Base-by-base conservation (phyloP, 306 rosid species). In the Trichosanthes cucumerina region DNA sequence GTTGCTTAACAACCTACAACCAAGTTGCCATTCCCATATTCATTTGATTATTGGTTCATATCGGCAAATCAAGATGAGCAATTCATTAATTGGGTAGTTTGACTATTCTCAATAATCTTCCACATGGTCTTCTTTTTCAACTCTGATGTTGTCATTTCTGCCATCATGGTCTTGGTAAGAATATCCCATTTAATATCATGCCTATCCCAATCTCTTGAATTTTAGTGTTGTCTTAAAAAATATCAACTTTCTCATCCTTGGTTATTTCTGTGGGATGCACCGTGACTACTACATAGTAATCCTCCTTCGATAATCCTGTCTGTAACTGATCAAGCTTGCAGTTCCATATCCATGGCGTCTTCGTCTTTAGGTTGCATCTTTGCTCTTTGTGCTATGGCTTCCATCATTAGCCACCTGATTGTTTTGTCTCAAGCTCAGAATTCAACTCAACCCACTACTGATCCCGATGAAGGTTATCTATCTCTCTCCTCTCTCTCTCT, bases 401-500 rank as follows among this genome's bases (percentile, higher is more conserved):
- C 63, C 85, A 33, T 80, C 71, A 56, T 76, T 34, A 76, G 26
- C 76, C 63, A 31, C 81, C 81, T 83, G 24, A 39, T 84, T 41
- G 50, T 53, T 41, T 7, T 79, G 15, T 73, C 82, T 50, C 56
- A 64, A 68, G 90, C 87, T 56, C 86, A 80, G 80, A 84, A 80
- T 82, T 83, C 80, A 81, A 12, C 83, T 75, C 53, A 84, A 82
- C 76, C 84, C 9, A 83, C 91, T 21, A 87, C 91, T 4, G 89
- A 92, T 83, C 89, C 92, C 44, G 58, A 80, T 62, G 89, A 92
- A 88, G 94, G 94, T 88, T 5, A 76, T 65, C 47, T 43, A 11
- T 43, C 47, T 43, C 47, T 43, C 47, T 43, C n/a, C n/a, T n/a
- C n/a, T n/a, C n/a, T n/a, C n/a, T n/a, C n/a, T n/a, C n/a, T n/a